Evolutionary conservation across 805 yeast species (phyloP).

Genomic region (Starmerella floris): DNA sequence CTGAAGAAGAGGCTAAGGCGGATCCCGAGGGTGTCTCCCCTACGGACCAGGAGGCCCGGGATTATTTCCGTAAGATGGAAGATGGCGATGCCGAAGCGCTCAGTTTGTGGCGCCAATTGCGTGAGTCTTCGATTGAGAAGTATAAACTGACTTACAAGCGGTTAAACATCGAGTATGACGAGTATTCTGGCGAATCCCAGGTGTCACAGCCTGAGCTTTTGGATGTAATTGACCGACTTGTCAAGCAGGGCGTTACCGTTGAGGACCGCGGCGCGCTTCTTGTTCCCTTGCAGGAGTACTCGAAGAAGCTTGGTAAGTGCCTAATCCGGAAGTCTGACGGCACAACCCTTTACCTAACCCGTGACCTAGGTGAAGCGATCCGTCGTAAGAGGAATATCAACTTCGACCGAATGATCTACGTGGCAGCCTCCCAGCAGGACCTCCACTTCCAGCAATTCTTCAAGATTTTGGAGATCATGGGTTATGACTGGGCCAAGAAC

Average conservation of each 20-base stretch:
- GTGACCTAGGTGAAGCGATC: conserved; percentile 94
- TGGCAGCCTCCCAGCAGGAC: conserved; percentile 93
- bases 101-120: conserved; percentile 69
- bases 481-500: conserved; percentile 69
- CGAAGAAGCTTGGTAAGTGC: conserved; percentile 86
- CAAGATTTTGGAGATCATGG: conserved; percentile 84
- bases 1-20: conserved; percentile 47
- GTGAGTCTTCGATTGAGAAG: conserved; percentile 78
- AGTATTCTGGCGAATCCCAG: conserved; percentile 92
- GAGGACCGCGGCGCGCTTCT: conserved; percentile 86
- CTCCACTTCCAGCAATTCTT: conserved; percentile 87
- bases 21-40: conserved; percentile 38
- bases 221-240: conserved; percentile 47
- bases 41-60: conserved; percentile 75
- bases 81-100: conserved; percentile 77
- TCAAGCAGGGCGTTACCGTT: conserved; percentile 55
- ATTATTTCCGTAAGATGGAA: conserved; percentile 81
- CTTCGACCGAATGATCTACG: conserved; percentile 93
- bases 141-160: conserved; percentile 83
- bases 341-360: conserved; percentile 80
- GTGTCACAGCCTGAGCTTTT: conserved; percentile 64
- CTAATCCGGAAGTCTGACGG: conserved; percentile 91
- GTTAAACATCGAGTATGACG: conserved; percentile 75
- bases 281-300: conserved; percentile 70
- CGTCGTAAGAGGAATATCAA: conserved; percentile 72